Base-by-base conservation (phyloP, 2,329 filamentous ascomycete species). In the Parasarocladium wereldwijsianum region DNA sequence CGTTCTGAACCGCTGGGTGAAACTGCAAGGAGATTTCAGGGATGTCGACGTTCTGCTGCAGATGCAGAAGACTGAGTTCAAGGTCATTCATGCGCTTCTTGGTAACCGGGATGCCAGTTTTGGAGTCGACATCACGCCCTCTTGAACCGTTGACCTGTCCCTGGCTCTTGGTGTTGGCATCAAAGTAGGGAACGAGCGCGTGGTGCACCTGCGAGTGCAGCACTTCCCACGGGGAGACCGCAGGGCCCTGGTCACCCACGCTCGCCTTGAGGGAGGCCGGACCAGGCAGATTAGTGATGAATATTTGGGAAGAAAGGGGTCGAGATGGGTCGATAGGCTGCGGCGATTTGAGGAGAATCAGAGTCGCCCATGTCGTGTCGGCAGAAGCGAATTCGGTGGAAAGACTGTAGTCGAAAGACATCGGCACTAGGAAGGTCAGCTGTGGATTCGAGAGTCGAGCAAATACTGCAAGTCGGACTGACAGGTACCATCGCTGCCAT, bases 41-140 rank as follows among this genome's bases (percentile, higher is more conserved):
- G 31, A 99, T 96, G 54, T 98, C 92, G 33, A 93, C 85, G 54
- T 98, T 96, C 54, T 98, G 86, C 55, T 94, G 86, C 32, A 98
- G 64, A 47, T 98, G 87, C 34, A 85, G 67, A 45, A 99, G 61
- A 41, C 80, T 90, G 43, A 93, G 66, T 52, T 93, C 86, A 41
- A 99, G 59, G 52, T 99, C 92, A 29, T 87, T 90, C 52, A 96
- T 77, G 47, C 85, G 83, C 69, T 93, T 93, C 64, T 93, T 93
- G 13, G 90, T 87, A n/a, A 87, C 84, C 11, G 90, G 85, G 38
- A 98, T 86, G 36, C 90, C 90, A 12, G 84, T 93, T 60, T 93
- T 92, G 25, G 82, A 76, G 47, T 96, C 90, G 29, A 82, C 75
- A 45, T 96, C 86, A 44, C 84, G 75, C 38, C 74, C 76, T 47